These are phyloP conservation scores for Escovopsis sp. DNA, from an alignment of 2,329 filamentous ascomycete species.

Conservation along the genomic window DNA sequence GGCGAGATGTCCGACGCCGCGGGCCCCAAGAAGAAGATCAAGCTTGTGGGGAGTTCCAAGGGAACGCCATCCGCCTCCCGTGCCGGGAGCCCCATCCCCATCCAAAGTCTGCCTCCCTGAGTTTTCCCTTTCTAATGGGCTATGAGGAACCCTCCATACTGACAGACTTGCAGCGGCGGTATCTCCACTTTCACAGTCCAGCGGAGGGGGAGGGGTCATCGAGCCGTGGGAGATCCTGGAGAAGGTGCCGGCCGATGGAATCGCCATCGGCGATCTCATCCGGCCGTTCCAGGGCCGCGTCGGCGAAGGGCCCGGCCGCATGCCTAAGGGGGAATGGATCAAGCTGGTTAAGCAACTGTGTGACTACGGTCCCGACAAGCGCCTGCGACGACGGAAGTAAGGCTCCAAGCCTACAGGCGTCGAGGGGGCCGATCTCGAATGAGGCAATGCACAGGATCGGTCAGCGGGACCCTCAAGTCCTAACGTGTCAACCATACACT, in stretches of 20 bases:
- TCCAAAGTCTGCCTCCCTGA: conserved; percentile 10
- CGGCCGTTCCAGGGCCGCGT: conserved; percentile 38
- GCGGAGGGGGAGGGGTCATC: conserved; percentile 16
- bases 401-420: background rate
- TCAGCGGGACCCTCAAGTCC: too few species aligned
- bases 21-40: conserved; percentile 37
- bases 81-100: conserved; percentile 42
- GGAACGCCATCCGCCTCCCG: conserved; percentile 44
- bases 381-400: conserved; percentile 27
- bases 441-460: too few species aligned
- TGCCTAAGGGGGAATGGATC: conserved; percentile 41
- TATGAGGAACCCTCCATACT: background rate
- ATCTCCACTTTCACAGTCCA: conserved; percentile 20
- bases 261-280: conserved; percentile 38
- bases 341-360: conserved; percentile 40
- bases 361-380: conserved; percentile 38
- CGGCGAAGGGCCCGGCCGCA: conserved; percentile 33
- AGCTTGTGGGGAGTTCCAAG: conserved; percentile 30
- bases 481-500: too few species aligned
- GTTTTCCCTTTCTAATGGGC: too few species aligned
- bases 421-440: background rate
- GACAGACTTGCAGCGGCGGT: conserved; percentile 10
- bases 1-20: conserved; percentile 49
- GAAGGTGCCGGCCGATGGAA: conserved; percentile 37
- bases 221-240: conserved; percentile 38